These are phyloP conservation scores for Rosa multiflora DNA, from an alignment of 306 rosid genomes.

Conservation along the genomic window DNA sequence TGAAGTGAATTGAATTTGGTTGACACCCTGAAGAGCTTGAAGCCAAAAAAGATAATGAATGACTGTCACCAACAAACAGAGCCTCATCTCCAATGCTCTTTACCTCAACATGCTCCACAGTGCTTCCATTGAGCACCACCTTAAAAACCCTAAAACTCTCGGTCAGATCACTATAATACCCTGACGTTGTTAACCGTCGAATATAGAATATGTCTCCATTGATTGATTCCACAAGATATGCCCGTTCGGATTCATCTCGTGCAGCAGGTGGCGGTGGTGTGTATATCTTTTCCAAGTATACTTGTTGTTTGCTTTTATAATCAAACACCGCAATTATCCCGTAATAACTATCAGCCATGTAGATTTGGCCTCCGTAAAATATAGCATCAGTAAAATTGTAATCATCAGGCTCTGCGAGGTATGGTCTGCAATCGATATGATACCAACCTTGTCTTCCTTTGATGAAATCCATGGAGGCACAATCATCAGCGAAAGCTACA, in stretches of 20 bases:
- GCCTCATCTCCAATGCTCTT: conserved; percentile 7
- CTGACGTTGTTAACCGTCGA: too few species aligned
- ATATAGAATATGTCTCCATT: not conserved
- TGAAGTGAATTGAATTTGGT: conserved; percentile 2
- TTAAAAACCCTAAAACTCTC: not conserved
- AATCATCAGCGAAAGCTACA: not conserved
- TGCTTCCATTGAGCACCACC: not conserved
- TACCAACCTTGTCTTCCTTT: not conserved
- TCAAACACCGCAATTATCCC: not conserved
- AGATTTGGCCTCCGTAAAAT: not conserved
- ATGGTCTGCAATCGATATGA: not conserved
- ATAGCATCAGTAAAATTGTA: not conserved
- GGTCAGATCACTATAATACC: not conserved
- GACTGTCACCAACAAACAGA: not conserved
- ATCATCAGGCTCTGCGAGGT: not conserved
- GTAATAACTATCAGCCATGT: not conserved
- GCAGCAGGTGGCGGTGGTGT: not conserved
- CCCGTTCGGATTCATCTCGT: not conserved
- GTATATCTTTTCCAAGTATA: not conserved
- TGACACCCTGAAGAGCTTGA: not conserved
- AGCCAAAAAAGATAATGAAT: not conserved
- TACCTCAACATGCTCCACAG: not conserved
- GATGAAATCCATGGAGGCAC: not conserved
- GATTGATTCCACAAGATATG: not conserved
- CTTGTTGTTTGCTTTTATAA: not conserved